Base-by-base conservation (phyloP, 2,329 filamentous ascomycete genomes). In the Tolypocladium ovalisporum region DNA sequence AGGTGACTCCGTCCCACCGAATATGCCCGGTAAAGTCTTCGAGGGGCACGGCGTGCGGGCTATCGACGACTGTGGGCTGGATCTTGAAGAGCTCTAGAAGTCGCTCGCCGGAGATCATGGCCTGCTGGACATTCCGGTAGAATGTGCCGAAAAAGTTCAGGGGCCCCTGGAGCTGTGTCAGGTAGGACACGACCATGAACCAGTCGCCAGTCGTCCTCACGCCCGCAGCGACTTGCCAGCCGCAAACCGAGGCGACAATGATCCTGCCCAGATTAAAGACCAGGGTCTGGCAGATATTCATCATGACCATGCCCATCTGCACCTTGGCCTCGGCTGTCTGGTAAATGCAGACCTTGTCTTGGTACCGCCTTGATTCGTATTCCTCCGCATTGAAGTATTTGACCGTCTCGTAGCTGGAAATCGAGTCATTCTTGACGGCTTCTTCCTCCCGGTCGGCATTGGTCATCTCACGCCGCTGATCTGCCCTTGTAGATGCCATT, bases 341-440 rank as follows among this genome's bases (percentile, higher is more conserved):
- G 70, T 86, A 93, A 56, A 81, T 82, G 52, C 76, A 75, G 56
- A 94, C 88, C 32, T 89, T 88, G 51, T 79, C 73, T 52, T 85
- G 80, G 66, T 91, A 93, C 29, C 89, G 82, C 54, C 79, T 76
- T 63, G 90, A 91, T 67, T 94, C 89, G 67, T 88, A 92, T 2
- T 82, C 77, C 67, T 93, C 89, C 9, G 89, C 89, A 64, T 93
- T 93, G 78, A 94, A 94, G 67, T 93, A 93, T 69, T 93, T 94
- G 68, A 93, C 89, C 2, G 89, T 93, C 75, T 99, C 94, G 71
- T 97, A 99, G n/a, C 91, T 96, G 61, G 94, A 91, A 77, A 99
- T 94, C 0, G 94, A 97, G 71, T 99, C 94, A 69, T 97, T 97
- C 74, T 97, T 97, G 64, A 97, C 91, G 8, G 94, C 94, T 72